phyloP scores from a whole-genome alignment of 257 asterid species.

The Lantana camara region DNA sequence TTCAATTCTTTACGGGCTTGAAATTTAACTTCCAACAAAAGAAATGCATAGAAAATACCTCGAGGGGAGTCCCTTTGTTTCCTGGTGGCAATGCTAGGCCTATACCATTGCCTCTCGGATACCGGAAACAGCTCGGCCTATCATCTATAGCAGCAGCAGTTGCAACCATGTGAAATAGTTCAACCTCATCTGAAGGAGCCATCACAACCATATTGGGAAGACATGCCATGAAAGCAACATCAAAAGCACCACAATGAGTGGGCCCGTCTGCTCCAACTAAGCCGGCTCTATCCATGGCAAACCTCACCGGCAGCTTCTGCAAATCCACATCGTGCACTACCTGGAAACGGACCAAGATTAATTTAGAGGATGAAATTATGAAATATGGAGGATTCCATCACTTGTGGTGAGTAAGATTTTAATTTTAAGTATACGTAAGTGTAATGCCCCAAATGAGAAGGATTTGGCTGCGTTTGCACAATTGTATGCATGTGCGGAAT shows the following conservation, averaged over 20 bases:
- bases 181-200: conserved; percentile 96
- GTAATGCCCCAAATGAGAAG: too few species aligned
- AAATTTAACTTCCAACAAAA: too few species aligned
- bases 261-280: conserved; percentile 98
- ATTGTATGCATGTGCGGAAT: too few species aligned
- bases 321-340: conserved; percentile 96
- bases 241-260: conserved; percentile 92
- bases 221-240: conserved; percentile 88
- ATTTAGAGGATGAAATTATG: not conserved
- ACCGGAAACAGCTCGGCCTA: conserved; percentile 89
- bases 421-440: too few species aligned
- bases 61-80: conserved; percentile 88
- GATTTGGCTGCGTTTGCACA: too few species aligned
- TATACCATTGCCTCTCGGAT: conserved; percentile 92
- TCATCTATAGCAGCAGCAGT: conserved; percentile 95
- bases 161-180: conserved; percentile 94
- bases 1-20: too few species aligned
- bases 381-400: too few species aligned
- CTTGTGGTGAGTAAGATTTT: too few species aligned
- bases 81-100: conserved; percentile 76
- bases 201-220: conserved; percentile 99
- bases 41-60: conserved; percentile 44
- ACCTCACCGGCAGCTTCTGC: conserved; percentile 96
- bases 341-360: conserved; percentile 38
- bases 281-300: conserved; percentile 97